Base-by-base conservation (phyloP, 2,329 filamentous ascomycete genomes). In the Pseudocercospora fijiensis region DNA sequence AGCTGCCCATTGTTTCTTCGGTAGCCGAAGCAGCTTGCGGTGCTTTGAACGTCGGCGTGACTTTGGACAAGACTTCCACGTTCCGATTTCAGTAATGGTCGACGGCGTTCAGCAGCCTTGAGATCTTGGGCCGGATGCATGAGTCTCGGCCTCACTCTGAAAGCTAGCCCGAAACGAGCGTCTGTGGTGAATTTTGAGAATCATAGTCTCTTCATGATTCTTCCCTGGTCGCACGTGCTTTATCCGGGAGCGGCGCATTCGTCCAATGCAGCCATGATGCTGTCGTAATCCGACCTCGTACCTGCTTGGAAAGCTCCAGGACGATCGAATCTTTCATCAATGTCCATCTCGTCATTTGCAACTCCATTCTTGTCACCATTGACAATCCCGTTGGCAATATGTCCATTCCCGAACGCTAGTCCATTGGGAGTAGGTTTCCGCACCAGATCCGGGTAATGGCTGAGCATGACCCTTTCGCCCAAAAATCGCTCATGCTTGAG, bases 401-500 rank as follows among this genome's bases (percentile, higher is more conserved):
- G 4, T 27, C 61, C 30, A 26, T 68, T 13, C 7, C 57, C 27
- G 5, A 58, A 62, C 16, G 56, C 37, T 26, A 22, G 20, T 13
- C 56, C 61, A 56, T 58, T 66, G 28, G 57, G 8, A 43, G 47
- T 26, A 9, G 58, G 55, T 26, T 60, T 47, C 13, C 26, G 53
- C 10, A 65, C 60, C 43, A 69, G 22, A 4, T 68, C 65, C 3
- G 72, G 69, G 28, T 71, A 74, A 20, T 69, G 65, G 22, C 66
- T 66, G 4, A 73, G 61, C 71, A 88, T 80, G 52, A 96, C 86
- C 60, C 87, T 84, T 47, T 90, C 88, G 27, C 87, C 84, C 41
- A 96, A 81, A 24, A 91, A 82, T 0, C 91, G 91, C 78, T 95
- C 93, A 65, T 91, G 87, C 9, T 88, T 87, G 67, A 96, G 83